A percentile compares a stretch with the other conserved stretches of the same genome.
phyloP scores from a whole-genome alignment of 164 flowering plant genomes.

The Magnolia officinalis region DNA sequence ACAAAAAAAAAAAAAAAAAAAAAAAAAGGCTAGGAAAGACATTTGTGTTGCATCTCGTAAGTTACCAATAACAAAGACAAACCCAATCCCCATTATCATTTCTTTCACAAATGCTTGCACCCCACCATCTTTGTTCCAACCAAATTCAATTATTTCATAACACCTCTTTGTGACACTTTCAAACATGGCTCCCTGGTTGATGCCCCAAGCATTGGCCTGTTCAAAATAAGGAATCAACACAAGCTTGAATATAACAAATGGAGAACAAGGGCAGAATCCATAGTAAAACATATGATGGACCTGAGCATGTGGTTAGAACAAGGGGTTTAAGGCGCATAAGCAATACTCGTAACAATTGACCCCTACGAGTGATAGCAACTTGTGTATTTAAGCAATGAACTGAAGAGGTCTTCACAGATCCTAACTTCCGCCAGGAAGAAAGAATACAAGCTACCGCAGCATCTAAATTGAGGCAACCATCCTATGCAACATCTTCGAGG shows the following conservation, averaged over 20 bases:
- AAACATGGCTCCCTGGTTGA: slow-evolving; percentile 79
- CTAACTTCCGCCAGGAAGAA: slow-evolving; percentile 86
- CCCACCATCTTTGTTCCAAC: slow-evolving; percentile 89
- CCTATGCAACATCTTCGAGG: slow-evolving; percentile 61
- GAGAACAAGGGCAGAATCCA: neutral
- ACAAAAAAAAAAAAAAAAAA: too few relatives aligned
- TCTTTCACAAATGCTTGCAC: slow-evolving; percentile 78
- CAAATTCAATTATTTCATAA: slow-evolving; percentile 81
- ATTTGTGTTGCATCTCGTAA: too few relatives aligned
- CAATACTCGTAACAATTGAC: slow-evolving; percentile 79
- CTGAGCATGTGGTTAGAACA: slow-evolving; percentile 69
- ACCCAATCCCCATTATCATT: slow-evolving; percentile 92
- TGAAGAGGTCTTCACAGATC: slow-evolving; percentile 83
- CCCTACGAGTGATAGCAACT: slow-evolving; percentile 68
- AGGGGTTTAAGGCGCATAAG: slow-evolving; percentile 89
- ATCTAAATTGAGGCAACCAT: slow-evolving; percentile 71
- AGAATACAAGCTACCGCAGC: slow-evolving; percentile 88
- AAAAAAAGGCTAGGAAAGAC: too few relatives aligned
- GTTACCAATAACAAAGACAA: slow-evolving; percentile 2
- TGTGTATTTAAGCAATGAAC: slow-evolving; percentile 67
- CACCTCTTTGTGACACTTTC: slow-evolving; percentile 71
- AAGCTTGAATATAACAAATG: neutral
- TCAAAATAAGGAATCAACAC: neutral
- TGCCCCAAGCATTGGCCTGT: slow-evolving; percentile 83
- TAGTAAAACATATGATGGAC: slow-evolving; percentile 23